phyloP scores from a whole-genome alignment of 352 stramenopile species.

The Pythium chondricola region DNA sequence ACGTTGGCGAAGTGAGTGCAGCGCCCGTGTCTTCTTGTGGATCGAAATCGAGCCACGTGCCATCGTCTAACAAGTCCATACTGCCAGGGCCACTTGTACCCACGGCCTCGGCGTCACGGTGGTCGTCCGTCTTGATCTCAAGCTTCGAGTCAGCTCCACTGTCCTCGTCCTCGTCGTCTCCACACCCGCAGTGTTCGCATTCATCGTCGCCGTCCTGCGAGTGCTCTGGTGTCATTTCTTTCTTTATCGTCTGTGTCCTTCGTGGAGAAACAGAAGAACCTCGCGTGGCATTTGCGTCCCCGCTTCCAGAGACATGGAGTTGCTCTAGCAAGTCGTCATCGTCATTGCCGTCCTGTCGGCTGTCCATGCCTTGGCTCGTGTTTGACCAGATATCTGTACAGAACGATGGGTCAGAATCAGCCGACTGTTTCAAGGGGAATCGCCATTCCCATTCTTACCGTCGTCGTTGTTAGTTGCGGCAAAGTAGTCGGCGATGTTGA shows the following conservation, averaged over 20 bases:
- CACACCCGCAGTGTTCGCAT: slow-evolving; percentile 8
- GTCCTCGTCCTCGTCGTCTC: slow-evolving; percentile 13
- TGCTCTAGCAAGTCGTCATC: slow-evolving; percentile 7
- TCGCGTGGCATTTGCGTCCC: background rate
- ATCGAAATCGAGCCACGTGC: slow-evolving; percentile 27
- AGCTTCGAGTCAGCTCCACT: background rate
- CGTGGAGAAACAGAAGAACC: background rate
- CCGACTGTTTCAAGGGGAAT: background rate
- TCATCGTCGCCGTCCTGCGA: slow-evolving; percentile 6
- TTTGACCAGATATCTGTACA: slow-evolving; percentile 20
- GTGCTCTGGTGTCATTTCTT: slow-evolving; percentile 14
- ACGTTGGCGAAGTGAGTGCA: slow-evolving; percentile 13
- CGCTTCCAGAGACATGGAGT: background rate
- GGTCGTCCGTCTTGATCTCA: slow-evolving; percentile 14
- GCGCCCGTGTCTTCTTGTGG: slow-evolving; percentile 5
- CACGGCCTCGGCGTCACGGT: background rate
- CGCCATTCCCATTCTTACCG: slow-evolving; percentile 5
- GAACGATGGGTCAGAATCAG: background rate
- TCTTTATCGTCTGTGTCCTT: slow-evolving; percentile 1
- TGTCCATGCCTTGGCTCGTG: background rate
- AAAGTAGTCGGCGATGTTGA: too few species aligned
- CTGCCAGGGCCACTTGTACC: slow-evolving; percentile 11
- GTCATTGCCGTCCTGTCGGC: background rate
- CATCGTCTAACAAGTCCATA: slow-evolving; percentile 21
- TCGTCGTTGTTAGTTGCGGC: too few species aligned